A percentile compares a stretch with the other conserved stretches of the same genome.
These are phyloP conservation scores for Chytriomyces sp. DNA, from an alignment of 192 early-diverging fungal species.

Conservation along the genomic window DNA sequence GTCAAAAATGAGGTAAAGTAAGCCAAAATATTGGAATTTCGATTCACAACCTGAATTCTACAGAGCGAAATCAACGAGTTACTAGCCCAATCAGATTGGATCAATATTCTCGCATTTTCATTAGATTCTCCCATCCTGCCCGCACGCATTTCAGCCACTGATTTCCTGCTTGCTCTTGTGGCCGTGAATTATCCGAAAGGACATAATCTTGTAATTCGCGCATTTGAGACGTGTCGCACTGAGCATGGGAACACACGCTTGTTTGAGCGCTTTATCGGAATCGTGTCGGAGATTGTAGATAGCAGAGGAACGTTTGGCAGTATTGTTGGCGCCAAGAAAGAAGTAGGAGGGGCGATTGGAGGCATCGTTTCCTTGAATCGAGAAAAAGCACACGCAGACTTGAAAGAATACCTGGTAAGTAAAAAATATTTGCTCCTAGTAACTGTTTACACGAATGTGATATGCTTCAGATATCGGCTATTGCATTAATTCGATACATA, in stretches of 20 bases:
- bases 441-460: not conserved
- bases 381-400: slow-evolving; percentile 43
- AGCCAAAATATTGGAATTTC: not conserved
- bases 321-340: slow-evolving; percentile 33
- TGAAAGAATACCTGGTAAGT: slow-evolving; percentile 47
- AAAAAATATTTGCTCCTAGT: not conserved
- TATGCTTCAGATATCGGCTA: slow-evolving; percentile 37
- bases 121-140: slow-evolving; percentile 47
- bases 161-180: slow-evolving; percentile 48
- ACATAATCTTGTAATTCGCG: slow-evolving; percentile 45
- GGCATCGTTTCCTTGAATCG: slow-evolving; percentile 31
- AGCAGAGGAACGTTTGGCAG: slow-evolving; percentile 48
- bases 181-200: slow-evolving; percentile 49
- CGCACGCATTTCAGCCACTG: slow-evolving; percentile 39
- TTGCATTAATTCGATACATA: slow-evolving; percentile 41
- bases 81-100: slow-evolving; percentile 36
- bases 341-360: slow-evolving; percentile 3
- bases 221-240: slow-evolving; percentile 41
- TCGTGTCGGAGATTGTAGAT: slow-evolving; percentile 33
- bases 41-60: not conserved
- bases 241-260: slow-evolving; percentile 18
- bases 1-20: slow-evolving; percentile 43
- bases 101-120: slow-evolving; percentile 44
- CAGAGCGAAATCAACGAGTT: slow-evolving; percentile 43
- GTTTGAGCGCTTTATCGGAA: slow-evolving; percentile 34